These are phyloP conservation scores for Papilionanthe hybrid DNA, from an alignment of 116 monocot genomes.

Conservation along the genomic window DNA sequence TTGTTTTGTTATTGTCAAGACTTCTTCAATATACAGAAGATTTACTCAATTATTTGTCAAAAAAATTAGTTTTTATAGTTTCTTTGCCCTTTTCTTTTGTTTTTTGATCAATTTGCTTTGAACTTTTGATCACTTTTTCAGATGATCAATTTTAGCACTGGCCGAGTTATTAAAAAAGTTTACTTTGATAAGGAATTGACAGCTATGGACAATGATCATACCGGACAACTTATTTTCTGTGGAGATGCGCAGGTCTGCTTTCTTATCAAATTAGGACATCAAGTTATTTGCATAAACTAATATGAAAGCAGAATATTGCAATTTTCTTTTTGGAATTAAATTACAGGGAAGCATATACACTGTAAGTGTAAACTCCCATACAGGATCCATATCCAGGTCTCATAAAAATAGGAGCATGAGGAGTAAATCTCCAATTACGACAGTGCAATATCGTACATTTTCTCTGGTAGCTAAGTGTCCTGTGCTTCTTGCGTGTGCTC, in stretches of 20 bases:
- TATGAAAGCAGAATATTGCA: constrained; percentile 23
- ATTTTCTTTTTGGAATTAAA: constrained; percentile 7
- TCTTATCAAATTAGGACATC: constrained; percentile 7
- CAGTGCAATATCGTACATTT: constrained; percentile 87
- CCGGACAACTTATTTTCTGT: constrained; percentile 83
- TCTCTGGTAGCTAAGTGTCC: constrained; percentile 79
- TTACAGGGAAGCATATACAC: constrained; percentile 83
- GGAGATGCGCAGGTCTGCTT: constrained; percentile 79
- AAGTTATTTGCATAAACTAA: constrained; percentile 11
- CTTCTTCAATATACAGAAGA: not conserved
- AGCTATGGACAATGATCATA: constrained; percentile 96
- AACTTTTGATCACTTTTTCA: constrained; percentile 14
- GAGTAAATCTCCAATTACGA: constrained; percentile 72
- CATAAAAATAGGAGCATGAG: constrained; percentile 74
- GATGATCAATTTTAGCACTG: constrained; percentile 95
- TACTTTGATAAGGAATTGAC: constrained; percentile 73
- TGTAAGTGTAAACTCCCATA: constrained; percentile 77
- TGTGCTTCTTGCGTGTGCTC: constrained; percentile 83
- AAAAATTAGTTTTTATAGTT: not conserved
- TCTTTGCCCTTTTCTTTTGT: not conserved
- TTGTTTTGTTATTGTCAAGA: not conserved
- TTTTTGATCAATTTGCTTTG: not conserved
- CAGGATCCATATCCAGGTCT: constrained; percentile 76
- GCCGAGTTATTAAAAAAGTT: constrained; percentile 68
- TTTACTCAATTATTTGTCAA: not conserved